Percentiles rank a stretch among this genome's conserved stretches.
Evolutionary conservation across 1,139 yeast genomes (phyloP).

Genomic region (Saccharomyces hybrid): DNA sequence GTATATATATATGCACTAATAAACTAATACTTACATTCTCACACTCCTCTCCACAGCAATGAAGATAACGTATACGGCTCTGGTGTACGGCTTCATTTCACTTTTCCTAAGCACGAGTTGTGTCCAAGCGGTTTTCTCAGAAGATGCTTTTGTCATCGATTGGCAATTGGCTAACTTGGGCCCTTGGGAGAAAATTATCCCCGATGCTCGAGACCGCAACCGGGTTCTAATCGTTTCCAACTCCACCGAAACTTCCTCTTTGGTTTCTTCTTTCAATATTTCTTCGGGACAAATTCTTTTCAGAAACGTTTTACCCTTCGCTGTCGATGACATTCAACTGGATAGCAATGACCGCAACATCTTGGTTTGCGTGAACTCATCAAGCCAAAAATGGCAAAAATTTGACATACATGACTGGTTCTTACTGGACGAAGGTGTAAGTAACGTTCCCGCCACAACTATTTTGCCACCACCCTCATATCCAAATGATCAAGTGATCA

Average conservation of each 20-base stretch:
- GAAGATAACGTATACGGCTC: neutral
- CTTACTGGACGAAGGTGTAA: neutral
- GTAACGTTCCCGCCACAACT: neutral
- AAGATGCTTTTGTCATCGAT: slow-evolving; percentile 31
- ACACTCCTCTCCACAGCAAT: no score
- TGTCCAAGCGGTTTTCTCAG: slow-evolving; percentile 28
- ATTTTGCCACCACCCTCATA: neutral
- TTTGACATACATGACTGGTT: neutral
- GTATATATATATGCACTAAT: neutral
- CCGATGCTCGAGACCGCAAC: neutral
- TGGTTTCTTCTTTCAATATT: neutral
- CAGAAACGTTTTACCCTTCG: neutral
- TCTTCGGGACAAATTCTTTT: neutral
- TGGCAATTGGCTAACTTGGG: slow-evolving; percentile 26
- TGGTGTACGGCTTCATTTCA: neutral
- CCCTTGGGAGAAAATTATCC: neutral
- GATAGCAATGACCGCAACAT: neutral
- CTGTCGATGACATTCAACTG: neutral
- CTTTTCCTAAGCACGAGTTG: slow-evolving; percentile 1
- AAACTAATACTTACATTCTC: neutral
- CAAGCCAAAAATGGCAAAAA: neutral
- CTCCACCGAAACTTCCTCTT: neutral
- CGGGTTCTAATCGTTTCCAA: neutral
- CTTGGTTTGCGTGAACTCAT: neutral
- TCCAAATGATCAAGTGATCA: neutral